A percentile compares a stretch with the other conserved stretches of the same genome.
Evolutionary conservation across 2,329 filamentous ascomycete species (phyloP).

Genomic region (Sclerotinia nivalis): DNA sequence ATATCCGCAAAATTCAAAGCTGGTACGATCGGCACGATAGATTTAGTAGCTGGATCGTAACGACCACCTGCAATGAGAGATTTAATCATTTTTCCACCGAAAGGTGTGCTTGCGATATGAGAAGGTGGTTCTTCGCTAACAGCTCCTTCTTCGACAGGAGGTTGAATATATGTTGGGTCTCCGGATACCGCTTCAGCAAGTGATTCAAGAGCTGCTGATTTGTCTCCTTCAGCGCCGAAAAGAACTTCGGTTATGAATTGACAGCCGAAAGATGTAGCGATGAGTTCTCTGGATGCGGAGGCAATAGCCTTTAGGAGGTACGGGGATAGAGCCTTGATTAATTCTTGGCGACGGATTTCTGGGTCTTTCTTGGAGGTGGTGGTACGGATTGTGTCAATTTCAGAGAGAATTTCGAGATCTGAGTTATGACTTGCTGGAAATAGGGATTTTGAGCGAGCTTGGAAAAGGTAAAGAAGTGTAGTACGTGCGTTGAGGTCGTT

Average conservation of each 20-base stretch:
- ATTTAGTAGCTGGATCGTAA: conserved; percentile 74
- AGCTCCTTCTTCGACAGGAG: conserved; percentile 44
- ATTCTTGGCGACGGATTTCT: conserved; percentile 70
- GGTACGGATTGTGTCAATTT: conserved; percentile 76
- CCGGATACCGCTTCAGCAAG: conserved; percentile 64
- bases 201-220: conserved; percentile 70
- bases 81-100: conserved; percentile 83
- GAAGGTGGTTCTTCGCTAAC: conserved; percentile 26
- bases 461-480: conserved; percentile 79
- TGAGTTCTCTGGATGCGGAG: conserved; percentile 65
- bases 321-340: conserved; percentile 72
- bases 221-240: conserved; percentile 73
- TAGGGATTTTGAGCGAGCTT: conserved; percentile 61
- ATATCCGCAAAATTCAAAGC: conserved; percentile 77
- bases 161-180: conserved; percentile 46
- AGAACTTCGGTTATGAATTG: conserved; percentile 84
- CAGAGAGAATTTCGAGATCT: conserved; percentile 70
- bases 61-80: conserved; percentile 85
- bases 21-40: conserved; percentile 69
- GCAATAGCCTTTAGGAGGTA: conserved; percentile 74
- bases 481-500: conserved; percentile 66
- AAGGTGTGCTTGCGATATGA: conserved; percentile 62
- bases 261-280: conserved; percentile 77
- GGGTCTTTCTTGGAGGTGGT: conserved; percentile 92
- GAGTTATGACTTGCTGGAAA: conserved; percentile 63